Base-by-base conservation (phyloP, 2,329 filamentous ascomycete genomes). In the Claviceps africana region DNA sequence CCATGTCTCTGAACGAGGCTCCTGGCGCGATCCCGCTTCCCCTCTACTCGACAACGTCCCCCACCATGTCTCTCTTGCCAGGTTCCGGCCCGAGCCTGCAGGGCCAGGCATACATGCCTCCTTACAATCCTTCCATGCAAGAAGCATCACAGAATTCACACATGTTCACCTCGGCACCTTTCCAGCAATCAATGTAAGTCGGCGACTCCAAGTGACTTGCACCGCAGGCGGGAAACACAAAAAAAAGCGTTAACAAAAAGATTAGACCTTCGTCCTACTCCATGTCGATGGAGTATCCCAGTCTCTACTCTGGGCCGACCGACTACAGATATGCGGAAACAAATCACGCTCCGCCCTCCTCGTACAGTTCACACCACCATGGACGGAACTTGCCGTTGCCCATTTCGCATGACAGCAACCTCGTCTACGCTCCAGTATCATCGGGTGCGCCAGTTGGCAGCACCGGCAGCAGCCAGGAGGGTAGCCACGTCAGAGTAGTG, bases 401-500 rank as follows among this genome's bases (percentile, higher is more conserved):
- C 21, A 59, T 67, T 40, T 56, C 61, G 30, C 68, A 67, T 45
- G 72, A 75, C 21, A 55, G 56, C 37, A 57, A 60, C 43, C 60
- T 75, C 56, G 69, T 75, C 64, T 76, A 76, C 57, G 67, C 39
- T 22, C 47, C 70, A 25, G 65, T 73, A 30, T 61, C 68, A 57
- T 51, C 65, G 52, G 55, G 64, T 62, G 61, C 73, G 48, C 58
- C 67, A n/a, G 61, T 67, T 22, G 65, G 66, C 42, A 63, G 62
- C 54, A 53, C 62, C 42, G 56, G 59, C 57, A 56, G 59, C 58
- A 59, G 59, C 57, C 66, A 70, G 56, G 68, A 72, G 56, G 65
- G 67, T 39, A 64, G 71, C 44, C 72, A 81, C 57, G 81, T 87
- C 40, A 77, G 86, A 54, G 80, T 89, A 17, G 76, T 89, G 19